Base-by-base conservation (phyloP, 1,284 basidiomycete genomes). In the Wolfiporia cocos region DNA sequence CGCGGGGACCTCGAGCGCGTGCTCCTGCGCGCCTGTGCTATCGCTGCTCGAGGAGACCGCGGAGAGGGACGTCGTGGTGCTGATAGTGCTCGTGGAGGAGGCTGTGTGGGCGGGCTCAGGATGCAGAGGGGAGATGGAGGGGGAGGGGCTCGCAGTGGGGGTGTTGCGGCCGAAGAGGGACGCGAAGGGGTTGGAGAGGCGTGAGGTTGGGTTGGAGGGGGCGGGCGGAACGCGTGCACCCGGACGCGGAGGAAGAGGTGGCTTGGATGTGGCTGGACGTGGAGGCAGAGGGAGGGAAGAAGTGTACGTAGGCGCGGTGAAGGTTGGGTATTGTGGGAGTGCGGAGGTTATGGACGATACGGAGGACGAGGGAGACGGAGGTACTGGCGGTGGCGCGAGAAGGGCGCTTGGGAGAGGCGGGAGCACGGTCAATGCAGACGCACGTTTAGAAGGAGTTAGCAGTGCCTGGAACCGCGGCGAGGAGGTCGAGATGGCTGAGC, bases 261-360 rank as follows among this genome's bases (percentile, higher is more conserved):
- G 83, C 53, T 80, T 81, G 5, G 60, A 46, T 4, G 56, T 37
- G 33, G 67, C 57, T 2, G 68, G 63, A 15, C 77, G 74, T 0
- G 82, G 78, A 1, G 86, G 87, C 12, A 92, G 68, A 1, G 86
- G 78, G 0, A 92, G 70, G 0, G 70, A 63, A 0, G 76, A 52
- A 0, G 72, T 67, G 40, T 80, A 69, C 0, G 69, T 61, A 0
- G 74, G 70, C 3, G 82, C 49, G 0, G 63, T 55, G 49, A 72
- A 81, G 6, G 68, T 64, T 3, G 84, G 84, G 54, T 81, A 88
- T 34, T 38, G 42, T 14, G 49, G 26, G 20, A 33, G 41, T 12
- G 42, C 43, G 5, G 28, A 34, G 31, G 36, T 21, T 34, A 43
- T 32, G 22, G 49, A 34, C 36, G 54, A 37, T 32, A 49, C 28